A percentile compares a stretch with the other conserved stretches of the same genome.
Evolutionary conservation across 2,329 filamentous ascomycete genomes (phyloP).

Genomic region (Alternaria arbusti): DNA sequence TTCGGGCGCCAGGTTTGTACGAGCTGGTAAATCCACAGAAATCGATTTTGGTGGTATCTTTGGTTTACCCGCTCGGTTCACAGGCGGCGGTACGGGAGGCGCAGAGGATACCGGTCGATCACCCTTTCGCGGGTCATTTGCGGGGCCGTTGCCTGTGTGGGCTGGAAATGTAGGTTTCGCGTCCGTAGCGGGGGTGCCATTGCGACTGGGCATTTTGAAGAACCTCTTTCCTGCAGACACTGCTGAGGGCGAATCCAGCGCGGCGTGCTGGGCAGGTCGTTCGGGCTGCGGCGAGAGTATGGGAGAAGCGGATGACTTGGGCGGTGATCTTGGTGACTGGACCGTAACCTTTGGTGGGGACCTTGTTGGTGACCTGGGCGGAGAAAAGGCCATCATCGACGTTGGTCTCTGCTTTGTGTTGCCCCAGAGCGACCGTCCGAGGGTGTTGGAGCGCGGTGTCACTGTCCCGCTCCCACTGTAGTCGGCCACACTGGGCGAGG

Average conservation of each 20-base stretch:
- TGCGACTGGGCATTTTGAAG: slow-evolving; percentile 49
- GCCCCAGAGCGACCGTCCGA: slow-evolving; percentile 41
- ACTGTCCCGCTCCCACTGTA: slow-evolving; percentile 42
- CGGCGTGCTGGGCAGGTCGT: slow-evolving; percentile 29
- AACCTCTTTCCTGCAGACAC: slow-evolving; percentile 33
- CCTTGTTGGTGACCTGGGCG: slow-evolving; percentile 54
- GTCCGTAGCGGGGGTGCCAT: slow-evolving; percentile 51
- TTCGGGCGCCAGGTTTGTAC: slow-evolving; percentile 44
- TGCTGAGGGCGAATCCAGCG: slow-evolving; percentile 30
- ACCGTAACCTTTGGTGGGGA: slow-evolving; percentile 71
- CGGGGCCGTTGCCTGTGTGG: slow-evolving; percentile 15
- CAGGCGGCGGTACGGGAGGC: slow-evolving; percentile 67
- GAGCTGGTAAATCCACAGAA: slow-evolving; percentile 32
- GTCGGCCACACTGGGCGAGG: slow-evolving; percentile 42
- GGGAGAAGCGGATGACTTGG: slow-evolving; percentile 52
- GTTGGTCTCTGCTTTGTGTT: slow-evolving; percentile 51
- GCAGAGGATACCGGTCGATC: slow-evolving; percentile 49
- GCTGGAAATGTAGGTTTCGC: slow-evolving; percentile 39
- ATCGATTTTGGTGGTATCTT: slow-evolving; percentile 62
- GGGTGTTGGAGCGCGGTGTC: slow-evolving; percentile 46
- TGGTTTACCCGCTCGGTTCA: slow-evolving; percentile 82
- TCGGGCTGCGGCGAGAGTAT: slow-evolving; percentile 45
- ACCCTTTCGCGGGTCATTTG: slow-evolving; percentile 39
- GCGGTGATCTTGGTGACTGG: slow-evolving; percentile 72
- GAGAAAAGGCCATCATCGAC: slow-evolving; percentile 57